phyloP scores from a whole-genome alignment of 2,329 filamentous ascomycete genomes.

The Paecilomyces variotii region DNA sequence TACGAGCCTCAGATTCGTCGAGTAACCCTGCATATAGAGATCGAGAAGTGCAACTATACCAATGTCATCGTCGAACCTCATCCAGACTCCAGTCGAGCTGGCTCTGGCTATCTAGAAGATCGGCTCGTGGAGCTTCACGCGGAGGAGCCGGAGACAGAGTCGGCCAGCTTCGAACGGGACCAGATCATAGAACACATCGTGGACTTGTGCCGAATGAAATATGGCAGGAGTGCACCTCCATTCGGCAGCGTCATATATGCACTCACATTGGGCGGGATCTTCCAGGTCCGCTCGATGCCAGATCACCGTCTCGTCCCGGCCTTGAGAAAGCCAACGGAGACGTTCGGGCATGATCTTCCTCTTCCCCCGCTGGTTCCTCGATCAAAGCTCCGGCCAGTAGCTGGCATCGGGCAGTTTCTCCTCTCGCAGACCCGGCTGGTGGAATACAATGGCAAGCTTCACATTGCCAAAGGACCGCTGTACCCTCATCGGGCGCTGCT shows the following conservation, averaged over 20 bases:
- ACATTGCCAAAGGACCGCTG: background rate
- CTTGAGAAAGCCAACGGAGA: background rate
- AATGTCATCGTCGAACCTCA: background rate
- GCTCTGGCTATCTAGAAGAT: background rate
- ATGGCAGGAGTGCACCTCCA: background rate
- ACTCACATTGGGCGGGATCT: background rate
- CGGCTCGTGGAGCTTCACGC: background rate
- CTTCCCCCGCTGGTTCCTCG: background rate
- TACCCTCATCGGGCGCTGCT: background rate
- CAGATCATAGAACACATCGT: background rate
- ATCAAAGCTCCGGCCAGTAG: background rate
- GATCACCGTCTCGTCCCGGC: background rate
- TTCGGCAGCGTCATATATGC: background rate
- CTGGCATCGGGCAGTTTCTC: background rate
- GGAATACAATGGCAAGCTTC: background rate
- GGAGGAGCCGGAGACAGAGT: background rate
- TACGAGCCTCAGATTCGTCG: background rate
- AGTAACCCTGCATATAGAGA: background rate
- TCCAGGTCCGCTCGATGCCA: background rate
- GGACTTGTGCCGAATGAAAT: background rate
- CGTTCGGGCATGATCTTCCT: background rate
- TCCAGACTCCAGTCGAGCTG: background rate
- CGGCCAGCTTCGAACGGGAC: background rate
- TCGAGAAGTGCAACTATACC: background rate
- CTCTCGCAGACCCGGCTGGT: background rate